A percentile compares a stretch with the other conserved stretches of the same genome.
Conservation (phyloP, 2,329 filamentous ascomycete genomes). For the Eurotiales sp. region DNA sequence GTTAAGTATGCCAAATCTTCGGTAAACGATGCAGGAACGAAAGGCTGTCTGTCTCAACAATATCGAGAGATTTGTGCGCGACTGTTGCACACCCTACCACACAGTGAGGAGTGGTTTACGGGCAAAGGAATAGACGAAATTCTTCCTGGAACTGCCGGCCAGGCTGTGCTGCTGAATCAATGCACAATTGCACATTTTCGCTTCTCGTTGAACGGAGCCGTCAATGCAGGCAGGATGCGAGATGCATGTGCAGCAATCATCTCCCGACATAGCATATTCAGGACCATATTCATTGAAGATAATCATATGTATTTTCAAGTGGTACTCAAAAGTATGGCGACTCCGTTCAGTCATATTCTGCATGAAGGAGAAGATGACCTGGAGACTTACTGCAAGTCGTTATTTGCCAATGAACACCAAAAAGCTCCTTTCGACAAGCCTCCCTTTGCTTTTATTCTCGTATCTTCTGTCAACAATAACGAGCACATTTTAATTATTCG, state of each 20-base stretch:
- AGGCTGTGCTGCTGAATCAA: neutral
- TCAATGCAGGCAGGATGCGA: neutral
- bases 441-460: neutral
- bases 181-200: neutral
- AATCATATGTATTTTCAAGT: neutral
- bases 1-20: neutral
- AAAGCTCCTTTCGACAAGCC: neutral
- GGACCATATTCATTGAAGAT: neutral
- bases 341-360: neutral
- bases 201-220: neutral
- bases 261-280: neutral
- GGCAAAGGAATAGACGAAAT: neutral
- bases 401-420: neutral
- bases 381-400: neutral
- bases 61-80: neutral
- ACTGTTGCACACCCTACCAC: neutral
- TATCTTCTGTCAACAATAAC: neutral
- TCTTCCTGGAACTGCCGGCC: neutral
- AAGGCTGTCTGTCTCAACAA: neutral
- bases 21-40: neutral
- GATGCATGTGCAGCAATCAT: neutral
- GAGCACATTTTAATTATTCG: constrained; percentile 45
- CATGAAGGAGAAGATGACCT: neutral
- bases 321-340: neutral
- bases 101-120: neutral